Conservation (phyloP, 257 asterid species). For the Galeopsis tetrahit region DNA sequence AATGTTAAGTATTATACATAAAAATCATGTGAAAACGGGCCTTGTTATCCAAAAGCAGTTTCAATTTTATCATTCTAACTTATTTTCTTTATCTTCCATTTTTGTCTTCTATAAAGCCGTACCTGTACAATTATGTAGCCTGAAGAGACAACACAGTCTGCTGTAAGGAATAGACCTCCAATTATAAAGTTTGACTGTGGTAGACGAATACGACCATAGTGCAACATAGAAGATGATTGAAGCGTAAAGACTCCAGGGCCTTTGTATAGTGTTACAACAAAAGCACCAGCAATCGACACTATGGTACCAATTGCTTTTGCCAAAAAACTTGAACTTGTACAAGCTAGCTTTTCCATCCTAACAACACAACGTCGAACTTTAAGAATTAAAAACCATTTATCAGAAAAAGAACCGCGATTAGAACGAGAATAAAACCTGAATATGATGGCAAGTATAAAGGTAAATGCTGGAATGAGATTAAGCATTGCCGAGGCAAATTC, state of each 20-base stretch:
- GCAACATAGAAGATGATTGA: constrained; percentile 42
- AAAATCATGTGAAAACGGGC: neutral
- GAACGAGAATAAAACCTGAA: constrained; percentile 56
- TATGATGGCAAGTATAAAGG: constrained; percentile 76
- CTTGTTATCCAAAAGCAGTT: constrained; percentile 1
- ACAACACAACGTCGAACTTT: constrained; percentile 29
- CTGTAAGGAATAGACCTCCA: constrained; percentile 75
- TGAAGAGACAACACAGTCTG: constrained; percentile 69
- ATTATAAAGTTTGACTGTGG: constrained; percentile 58
- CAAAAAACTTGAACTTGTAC: constrained; percentile 56
- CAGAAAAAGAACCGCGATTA: neutral
- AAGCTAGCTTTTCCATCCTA: constrained; percentile 80
- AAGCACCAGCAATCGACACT: constrained; percentile 83
- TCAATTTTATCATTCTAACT: neutral
- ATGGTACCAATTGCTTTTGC: constrained; percentile 77
- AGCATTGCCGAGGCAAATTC: constrained; percentile 93
- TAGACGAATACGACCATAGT: constrained; percentile 25
- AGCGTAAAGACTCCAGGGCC: constrained; percentile 61
- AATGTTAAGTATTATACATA: neutral
- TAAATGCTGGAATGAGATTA: constrained; percentile 87
- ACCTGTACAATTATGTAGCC: constrained; percentile 80
- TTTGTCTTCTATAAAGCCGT: neutral
- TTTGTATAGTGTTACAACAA: constrained; percentile 73
- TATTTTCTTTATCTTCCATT: neutral
- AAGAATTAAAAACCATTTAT: constrained; percentile 18